Base-by-base conservation (phyloP, 768 basidiomycete species). In the Pleurotus citrinopileatus region DNA sequence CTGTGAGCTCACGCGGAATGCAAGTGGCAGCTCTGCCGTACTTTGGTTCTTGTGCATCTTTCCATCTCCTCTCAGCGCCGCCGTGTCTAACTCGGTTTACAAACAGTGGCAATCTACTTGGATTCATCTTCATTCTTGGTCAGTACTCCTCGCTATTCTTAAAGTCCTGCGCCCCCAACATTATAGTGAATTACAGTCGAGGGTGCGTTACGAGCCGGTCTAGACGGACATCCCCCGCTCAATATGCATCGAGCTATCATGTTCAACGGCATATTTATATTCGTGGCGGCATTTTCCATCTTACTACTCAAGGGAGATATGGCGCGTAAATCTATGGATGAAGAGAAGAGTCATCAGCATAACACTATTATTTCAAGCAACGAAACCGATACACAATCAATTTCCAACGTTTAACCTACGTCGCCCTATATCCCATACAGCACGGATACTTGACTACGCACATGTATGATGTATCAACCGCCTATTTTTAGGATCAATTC, bases 1-100 rank as follows among this genome's bases (percentile, higher is more conserved):
- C 12, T 87, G 84, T 34, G 92, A 94, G 65, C 64, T 93, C 19
- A 91, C 91, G 5, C 76, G 88, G 54, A 91, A 90, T 61, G 80
- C 90, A 1, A 88, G 91, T 54, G 83, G 80, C 1, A 91, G 89
- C 55, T 78, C 89, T 0, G 86, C 90, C 0, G 64, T 91, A 23
- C 61, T 93, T 20, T 94, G 91, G 90, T 84, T 84, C 67, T 70
- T 73, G 86, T 89, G 63, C 54, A 84, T 74, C 22, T 27, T 17
- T 48, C 32, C 12, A 12, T 42, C 32, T 6, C 45, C 36, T 28
- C 15, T 32, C 17, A 27, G 19, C 47, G 23, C 19, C 4, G n/a
- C 26, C 20, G 22, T 7, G 20, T 60, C 23, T 57, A 36, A 26
- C 6, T 22, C 45, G 43, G 27, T 45, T 57, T n/a, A n/a, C n/a